These are phyloP conservation scores for Kodamaea lidongshanica DNA, from an alignment of 805 yeast species.

Conservation along the genomic window DNA sequence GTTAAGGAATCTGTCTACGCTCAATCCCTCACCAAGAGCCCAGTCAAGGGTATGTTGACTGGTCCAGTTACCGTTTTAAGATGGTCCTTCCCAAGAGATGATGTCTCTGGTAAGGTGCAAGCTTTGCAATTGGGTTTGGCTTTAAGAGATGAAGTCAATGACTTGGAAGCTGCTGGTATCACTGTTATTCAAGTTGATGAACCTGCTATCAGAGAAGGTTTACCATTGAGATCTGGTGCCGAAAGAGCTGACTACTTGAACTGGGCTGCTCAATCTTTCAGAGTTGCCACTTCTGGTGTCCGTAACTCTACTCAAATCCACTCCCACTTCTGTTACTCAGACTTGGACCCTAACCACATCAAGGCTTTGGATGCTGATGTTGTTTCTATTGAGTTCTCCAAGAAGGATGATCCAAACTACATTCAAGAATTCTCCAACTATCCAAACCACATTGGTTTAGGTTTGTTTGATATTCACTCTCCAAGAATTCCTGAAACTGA, in stretches of 20 bases:
- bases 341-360: constrained; percentile 98
- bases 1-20: constrained; percentile 99
- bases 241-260: constrained; percentile 94
- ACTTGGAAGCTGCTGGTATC: constrained; percentile 97
- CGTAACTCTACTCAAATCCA: constrained; percentile 93
- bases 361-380: constrained; percentile 99
- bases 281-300: constrained; percentile 99
- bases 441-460: constrained; percentile 99
- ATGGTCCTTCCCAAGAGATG: constrained; percentile 99
- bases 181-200: constrained; percentile 98
- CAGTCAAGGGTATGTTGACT: constrained; percentile 99
- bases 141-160: constrained; percentile 96
- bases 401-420: constrained; percentile 98
- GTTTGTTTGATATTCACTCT: constrained; percentile 98
- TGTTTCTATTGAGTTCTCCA: constrained; percentile 97
- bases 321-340: constrained; percentile 99
- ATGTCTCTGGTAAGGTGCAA: constrained; percentile 86
- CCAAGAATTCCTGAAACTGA: constrained; percentile 98
- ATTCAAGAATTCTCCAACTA: constrained; percentile 95
- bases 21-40: constrained; percentile 90
- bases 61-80: constrained; percentile 99
- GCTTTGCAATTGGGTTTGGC: constrained; percentile 96
- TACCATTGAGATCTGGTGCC: constrained; percentile 95
- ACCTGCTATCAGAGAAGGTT: constrained; percentile 99
- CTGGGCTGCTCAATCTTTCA: constrained; percentile 99